Evolutionary conservation across 257 asterid species (phyloP), one percentile per base, ranked within the genome.

Genomic region (Solanum pimpinellifolium): DNA sequence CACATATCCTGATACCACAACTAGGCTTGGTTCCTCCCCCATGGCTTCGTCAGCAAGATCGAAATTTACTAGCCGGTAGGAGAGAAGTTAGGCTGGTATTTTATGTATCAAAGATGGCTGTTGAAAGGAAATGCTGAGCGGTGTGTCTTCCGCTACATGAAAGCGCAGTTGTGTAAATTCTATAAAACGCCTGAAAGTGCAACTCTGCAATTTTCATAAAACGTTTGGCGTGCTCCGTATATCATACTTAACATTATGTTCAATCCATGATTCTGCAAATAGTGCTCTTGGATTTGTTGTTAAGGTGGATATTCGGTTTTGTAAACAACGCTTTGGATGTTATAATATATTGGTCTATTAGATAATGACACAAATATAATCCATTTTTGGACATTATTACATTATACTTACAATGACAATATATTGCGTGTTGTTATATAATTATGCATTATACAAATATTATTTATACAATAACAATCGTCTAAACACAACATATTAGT

Each of bases 11-110:
- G 44, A 41, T 2, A 3, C 65, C 11, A 1, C 65, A 20, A 1
- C 65, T 20, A 56, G 25, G 2, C 25, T 1, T 44, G 83, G 88
- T 35, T 86, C 78, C 85, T 56, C 90, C 20, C 27, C 60, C 31
- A 41, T 66, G 72, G 86, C 91, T 56, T 47, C 89, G 31, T 65
- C 90, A 49, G 88, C 93, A 75, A 39, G 86, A 85, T 56, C 88
- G 41, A 87, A 81, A 74, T 62, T 72, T 76, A 49, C 49, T 33
- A 87, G 86, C 25, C 85, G 86, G 69, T 77, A 42, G 14, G 66
- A 83, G 86, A 85, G 83, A 82, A 85, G 42, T 49, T 82, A 85
- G 72, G 16, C 29, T 47, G 85, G 31, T 70, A 31, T 11, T 49
- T 11, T 10, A 81, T 16, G 21, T 31, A 49, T 81, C 29, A 31